phyloP scores from a whole-genome alignment of 352 stramenopile species.

The Thalassiosira exigua region DNA sequence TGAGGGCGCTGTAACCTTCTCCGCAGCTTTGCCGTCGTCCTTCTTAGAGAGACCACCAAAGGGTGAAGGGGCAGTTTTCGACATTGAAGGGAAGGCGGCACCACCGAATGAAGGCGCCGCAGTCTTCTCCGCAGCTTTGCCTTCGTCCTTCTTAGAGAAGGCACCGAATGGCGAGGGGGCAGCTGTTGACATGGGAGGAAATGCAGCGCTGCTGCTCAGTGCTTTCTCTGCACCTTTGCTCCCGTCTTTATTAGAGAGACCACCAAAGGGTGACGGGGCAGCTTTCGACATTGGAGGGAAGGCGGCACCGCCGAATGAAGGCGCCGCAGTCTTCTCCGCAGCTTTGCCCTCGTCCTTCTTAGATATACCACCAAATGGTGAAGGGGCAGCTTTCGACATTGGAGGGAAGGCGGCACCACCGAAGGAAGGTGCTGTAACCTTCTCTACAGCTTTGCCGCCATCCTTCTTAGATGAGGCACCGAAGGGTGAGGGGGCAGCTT shows the following conservation, averaged over 20 bases:
- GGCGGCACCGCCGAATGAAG: slow-evolving; percentile 7
- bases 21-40: no score
- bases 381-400: slow-evolving; percentile 27
- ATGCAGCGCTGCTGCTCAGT: slow-evolving; percentile 19
- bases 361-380: no score
- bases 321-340: no score
- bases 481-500: slow-evolving; percentile 41
- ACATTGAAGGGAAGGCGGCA: slow-evolving; percentile 48
- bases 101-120: no score
- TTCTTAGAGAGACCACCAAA: no score
- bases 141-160: slow-evolving; percentile 20
- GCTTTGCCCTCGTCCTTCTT: no score
- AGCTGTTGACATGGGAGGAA: slow-evolving; percentile 56
- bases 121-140: no score
- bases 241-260: not conserved
- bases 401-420: slow-evolving; percentile 33
- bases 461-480: slow-evolving; percentile 19
- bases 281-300: slow-evolving; percentile 43
- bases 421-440: no score
- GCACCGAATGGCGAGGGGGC: slow-evolving; percentile 60
- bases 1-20: no score
- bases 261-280: slow-evolving; percentile 25
- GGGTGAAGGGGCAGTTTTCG: slow-evolving; percentile 21
- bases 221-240: no score
- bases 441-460: no score